These are phyloP conservation scores for Huiozyma sinensis DNA, from an alignment of 805 yeast genomes.

Conservation along the genomic window DNA sequence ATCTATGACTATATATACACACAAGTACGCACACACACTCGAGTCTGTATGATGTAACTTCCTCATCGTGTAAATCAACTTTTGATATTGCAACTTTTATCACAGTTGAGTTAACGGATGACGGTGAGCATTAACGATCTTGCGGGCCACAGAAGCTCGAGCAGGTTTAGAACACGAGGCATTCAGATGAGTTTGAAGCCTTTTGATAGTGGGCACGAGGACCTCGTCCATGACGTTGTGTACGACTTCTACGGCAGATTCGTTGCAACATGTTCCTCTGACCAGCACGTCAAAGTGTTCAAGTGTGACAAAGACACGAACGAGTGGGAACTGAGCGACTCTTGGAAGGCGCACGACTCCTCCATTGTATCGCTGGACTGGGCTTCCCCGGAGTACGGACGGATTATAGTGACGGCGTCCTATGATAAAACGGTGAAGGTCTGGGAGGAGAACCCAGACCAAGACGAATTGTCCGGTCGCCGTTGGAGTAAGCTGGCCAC, in stretches of 20 bases:
- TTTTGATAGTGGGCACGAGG: slow-evolving; percentile 85
- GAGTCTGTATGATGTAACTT: no score
- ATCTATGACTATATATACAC: no score
- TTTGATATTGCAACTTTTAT: no score
- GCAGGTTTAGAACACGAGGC: background rate
- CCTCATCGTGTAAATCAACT: no score
- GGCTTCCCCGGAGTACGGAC: slow-evolving; percentile 94
- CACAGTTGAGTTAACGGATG: no score
- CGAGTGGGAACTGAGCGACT: slow-evolving; percentile 75
- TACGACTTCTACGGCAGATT: slow-evolving; percentile 91
- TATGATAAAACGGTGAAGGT: slow-evolving; percentile 81
- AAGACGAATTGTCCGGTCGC: slow-evolving; percentile 63
- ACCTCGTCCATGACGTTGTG: slow-evolving; percentile 77
- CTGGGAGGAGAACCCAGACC: slow-evolving; percentile 86
- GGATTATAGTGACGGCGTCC: slow-evolving; percentile 76
- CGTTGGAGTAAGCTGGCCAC: slow-evolving; percentile 74
- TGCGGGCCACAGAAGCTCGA: no score
- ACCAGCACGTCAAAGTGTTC: slow-evolving; percentile 85
- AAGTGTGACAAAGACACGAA: slow-evolving; percentile 50
- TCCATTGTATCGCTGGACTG: slow-evolving; percentile 72
- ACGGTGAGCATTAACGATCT: no score
- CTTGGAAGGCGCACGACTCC: slow-evolving; percentile 94
- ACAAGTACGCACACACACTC: no score
- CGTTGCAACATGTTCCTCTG: slow-evolving; percentile 90
- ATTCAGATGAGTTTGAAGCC: slow-evolving; percentile 39